Evolutionary conservation across 2,329 filamentous ascomycete genomes (phyloP).

Genomic region (Gnomoniopsis sp.): DNA sequence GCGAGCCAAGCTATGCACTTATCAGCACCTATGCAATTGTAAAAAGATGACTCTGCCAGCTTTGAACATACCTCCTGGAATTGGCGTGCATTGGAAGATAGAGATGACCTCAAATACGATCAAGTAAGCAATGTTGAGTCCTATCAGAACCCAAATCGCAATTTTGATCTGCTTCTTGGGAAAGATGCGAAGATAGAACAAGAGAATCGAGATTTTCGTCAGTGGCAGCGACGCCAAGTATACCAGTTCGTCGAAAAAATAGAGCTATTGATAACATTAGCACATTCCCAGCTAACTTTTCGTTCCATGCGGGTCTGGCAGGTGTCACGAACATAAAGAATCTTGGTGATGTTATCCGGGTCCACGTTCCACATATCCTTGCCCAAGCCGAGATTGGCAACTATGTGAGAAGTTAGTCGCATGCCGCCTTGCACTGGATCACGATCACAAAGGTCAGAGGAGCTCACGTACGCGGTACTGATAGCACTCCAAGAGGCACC

Average conservation of each 20-base stretch:
- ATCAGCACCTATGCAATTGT: too few relatives aligned
- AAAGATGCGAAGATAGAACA: slow-evolving; percentile 34
- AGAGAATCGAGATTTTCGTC: slow-evolving; percentile 34
- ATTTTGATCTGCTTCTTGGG: slow-evolving; percentile 26
- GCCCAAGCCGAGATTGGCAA: slow-evolving; percentile 37
- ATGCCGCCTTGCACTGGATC: too few relatives aligned
- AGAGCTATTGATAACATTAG: slow-evolving; percentile 21
- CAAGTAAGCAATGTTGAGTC: slow-evolving; percentile 25
- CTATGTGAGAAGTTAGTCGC: slow-evolving; percentile 21
- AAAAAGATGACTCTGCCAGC: too few relatives aligned
- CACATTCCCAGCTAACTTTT: too few relatives aligned
- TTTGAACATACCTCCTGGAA: slow-evolving; percentile 17
- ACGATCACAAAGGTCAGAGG: too few relatives aligned
- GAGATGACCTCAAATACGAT: slow-evolving; percentile 26
- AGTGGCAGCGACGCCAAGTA: slow-evolving; percentile 28
- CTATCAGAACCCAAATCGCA: slow-evolving; percentile 26
- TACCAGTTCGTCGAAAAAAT: slow-evolving; percentile 28
- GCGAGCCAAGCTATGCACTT: slow-evolving; percentile 23
- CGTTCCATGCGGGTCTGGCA: background rate
- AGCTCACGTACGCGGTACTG: slow-evolving; percentile 24
- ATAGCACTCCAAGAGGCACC: slow-evolving; percentile 22
- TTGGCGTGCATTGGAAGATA: slow-evolving; percentile 29
- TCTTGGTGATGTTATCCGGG: slow-evolving; percentile 37
- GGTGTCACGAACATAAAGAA: slow-evolving; percentile 31
- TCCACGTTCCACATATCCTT: slow-evolving; percentile 42